Evolutionary conservation across 306 rosid species (phyloP).

Genomic region (Glycine tomentella): DNA sequence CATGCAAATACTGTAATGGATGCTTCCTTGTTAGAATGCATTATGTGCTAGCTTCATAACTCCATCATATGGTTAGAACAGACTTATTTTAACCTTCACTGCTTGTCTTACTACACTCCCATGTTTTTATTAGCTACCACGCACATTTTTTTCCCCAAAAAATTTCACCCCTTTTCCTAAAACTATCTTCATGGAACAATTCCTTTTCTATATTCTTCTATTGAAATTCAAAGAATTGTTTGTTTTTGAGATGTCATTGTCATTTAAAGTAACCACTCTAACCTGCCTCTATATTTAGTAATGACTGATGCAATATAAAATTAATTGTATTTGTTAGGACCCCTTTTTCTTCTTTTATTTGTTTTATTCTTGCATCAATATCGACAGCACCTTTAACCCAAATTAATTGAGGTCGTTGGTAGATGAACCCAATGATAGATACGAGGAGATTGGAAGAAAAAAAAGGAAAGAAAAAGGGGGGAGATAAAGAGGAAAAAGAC

Average conservation of each 20-base stretch:
- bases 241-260: too few species aligned
- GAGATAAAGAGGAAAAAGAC: too few species aligned
- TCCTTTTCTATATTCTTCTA: not conserved
- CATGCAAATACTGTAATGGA: not conserved
- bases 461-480: too few species aligned
- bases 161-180: not conserved
- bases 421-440: too few species aligned
- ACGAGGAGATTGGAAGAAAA: too few species aligned
- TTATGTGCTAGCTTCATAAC: not conserved
- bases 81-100: not conserved
- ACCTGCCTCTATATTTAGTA: not conserved
- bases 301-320: not conserved
- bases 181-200: not conserved
- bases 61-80: not conserved
- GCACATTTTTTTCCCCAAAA: too few species aligned
- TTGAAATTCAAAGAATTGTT: not conserved
- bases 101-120: not conserved
- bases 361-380: not conserved
- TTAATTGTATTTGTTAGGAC: not conserved
- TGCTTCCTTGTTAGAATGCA: not conserved
- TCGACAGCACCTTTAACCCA: too few species aligned
- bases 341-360: not conserved
- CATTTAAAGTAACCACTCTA: constrained; percentile 3
- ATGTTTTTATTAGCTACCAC: not conserved
- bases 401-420: too few species aligned